Conservation (phyloP, 1,284 basidiomycete genomes). For the Trichosporon ovoides region DNA sequence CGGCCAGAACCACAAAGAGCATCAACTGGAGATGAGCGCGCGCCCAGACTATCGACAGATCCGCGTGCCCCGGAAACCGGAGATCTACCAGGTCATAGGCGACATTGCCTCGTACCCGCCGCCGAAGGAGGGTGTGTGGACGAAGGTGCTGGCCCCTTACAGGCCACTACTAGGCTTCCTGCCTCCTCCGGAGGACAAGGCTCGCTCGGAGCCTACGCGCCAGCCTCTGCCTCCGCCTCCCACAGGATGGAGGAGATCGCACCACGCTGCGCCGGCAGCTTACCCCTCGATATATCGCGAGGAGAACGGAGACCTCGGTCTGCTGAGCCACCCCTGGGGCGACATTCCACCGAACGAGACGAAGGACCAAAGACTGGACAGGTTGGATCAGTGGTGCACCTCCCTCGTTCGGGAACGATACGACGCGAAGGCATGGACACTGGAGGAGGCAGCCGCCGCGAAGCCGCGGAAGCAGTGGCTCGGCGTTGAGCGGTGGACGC, state of each 20-base stretch:
- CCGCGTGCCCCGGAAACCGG: neutral
- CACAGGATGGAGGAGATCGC: slow-evolving; percentile 52
- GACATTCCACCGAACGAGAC: slow-evolving; percentile 13
- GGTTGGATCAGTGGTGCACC: slow-evolving; percentile 5
- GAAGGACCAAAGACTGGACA: slow-evolving; percentile 30
- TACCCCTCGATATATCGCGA: slow-evolving; percentile 53
- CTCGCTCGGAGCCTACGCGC: slow-evolving; percentile 14
- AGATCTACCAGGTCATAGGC: neutral
- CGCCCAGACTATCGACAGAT: neutral
- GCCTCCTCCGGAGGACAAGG: slow-evolving; percentile 25
- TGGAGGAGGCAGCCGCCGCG: slow-evolving; percentile 17
- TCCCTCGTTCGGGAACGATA: slow-evolving; percentile 1
- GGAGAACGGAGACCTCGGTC: slow-evolving; percentile 34
- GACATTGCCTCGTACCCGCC: neutral
- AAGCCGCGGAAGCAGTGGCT: slow-evolving; percentile 31
- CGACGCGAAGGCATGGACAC: slow-evolving; percentile 9
- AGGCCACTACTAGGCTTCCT: slow-evolving; percentile 11
- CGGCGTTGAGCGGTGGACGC: slow-evolving; percentile 15
- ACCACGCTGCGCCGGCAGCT: slow-evolving; percentile 67
- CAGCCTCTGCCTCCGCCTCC: slow-evolving; percentile 30
- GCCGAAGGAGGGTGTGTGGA: neutral
- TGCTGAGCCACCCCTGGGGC: slow-evolving; percentile 19
- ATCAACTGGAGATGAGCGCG: neutral
- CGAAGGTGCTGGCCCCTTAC: slow-evolving; percentile 7
- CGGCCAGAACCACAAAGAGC: no score